phyloP scores from a whole-genome alignment of 306 rosid species.

The Cucumis sativus region Cucumber_9930_V3 NC_026659.2:23492501-23493000 shows the following conservation, averaged over 20 bases:
- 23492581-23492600: slow-evolving; percentile 38
- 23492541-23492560: slow-evolving; percentile 32
- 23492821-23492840: slow-evolving; percentile 68
- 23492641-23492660: slow-evolving; percentile 49
- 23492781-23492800: slow-evolving; percentile 66
- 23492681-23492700: slow-evolving; percentile 31
- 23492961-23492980: slow-evolving; percentile 60
- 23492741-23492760: slow-evolving; percentile 40
- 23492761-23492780: slow-evolving; percentile 72
- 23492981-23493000: slow-evolving; percentile 66
- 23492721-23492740: slow-evolving; percentile 29
- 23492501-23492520: slow-evolving; percentile 31
- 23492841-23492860: slow-evolving; percentile 62
- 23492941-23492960: slow-evolving; percentile 75
- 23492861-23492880: slow-evolving; percentile 69
- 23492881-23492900: slow-evolving; percentile 37
- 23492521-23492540: slow-evolving; percentile 47
- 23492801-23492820: slow-evolving; percentile 80
- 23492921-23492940: slow-evolving; percentile 47
- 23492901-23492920: slow-evolving; percentile 52
- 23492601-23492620: slow-evolving; percentile 38
- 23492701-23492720: slow-evolving; percentile 58
- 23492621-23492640: slow-evolving; percentile 52
- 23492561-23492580: slow-evolving; percentile 78
- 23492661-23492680: slow-evolving; percentile 29